A percentile compares a stretch with the other conserved stretches of the same genome.
These are phyloP conservation scores for Beauveria brongniartii DNA, from an alignment of 2,329 filamentous ascomycete genomes.

Conservation along the genomic window DNA sequence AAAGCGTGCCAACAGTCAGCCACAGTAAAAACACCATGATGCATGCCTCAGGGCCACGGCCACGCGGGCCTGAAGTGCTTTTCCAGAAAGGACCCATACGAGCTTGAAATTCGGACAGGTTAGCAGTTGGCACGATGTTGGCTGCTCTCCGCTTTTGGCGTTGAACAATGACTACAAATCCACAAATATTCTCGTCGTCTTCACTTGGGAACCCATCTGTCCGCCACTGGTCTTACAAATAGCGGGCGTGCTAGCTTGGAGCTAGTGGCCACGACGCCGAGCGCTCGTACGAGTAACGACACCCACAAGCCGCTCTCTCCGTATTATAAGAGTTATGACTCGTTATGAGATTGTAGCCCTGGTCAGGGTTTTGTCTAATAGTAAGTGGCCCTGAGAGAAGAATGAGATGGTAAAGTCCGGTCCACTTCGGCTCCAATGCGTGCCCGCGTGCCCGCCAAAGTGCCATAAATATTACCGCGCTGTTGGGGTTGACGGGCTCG, in stretches of 20 bases:
- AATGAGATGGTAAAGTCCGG: not conserved
- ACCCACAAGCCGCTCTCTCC: not conserved
- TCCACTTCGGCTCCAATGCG: not conserved
- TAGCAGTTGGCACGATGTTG: not conserved
- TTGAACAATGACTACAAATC: not conserved
- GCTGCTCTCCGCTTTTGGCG: not conserved
- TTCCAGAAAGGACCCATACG: not conserved
- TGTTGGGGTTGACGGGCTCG: not conserved
- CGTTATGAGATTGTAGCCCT: not conserved
- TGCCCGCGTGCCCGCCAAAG: not conserved
- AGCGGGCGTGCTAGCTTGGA: not conserved
- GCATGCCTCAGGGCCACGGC: no score
- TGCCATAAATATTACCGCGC: not conserved
- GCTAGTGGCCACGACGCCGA: not conserved
- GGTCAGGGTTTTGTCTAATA: not conserved
- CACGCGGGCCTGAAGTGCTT: not conserved
- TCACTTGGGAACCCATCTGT: not conserved
- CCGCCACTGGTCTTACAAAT: not conserved
- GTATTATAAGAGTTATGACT: not conserved
- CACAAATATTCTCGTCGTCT: not conserved
- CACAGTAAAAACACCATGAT: not conserved
- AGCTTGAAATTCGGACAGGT: not conserved
- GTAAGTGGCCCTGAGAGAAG: not conserved
- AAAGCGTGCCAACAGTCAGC: not conserved
- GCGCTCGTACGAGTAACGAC: not conserved